These are phyloP conservation scores for Saksenaea vasiformis DNA, from an alignment of 371 early-diverging fungal genomes.

Conservation along the genomic window DNA sequence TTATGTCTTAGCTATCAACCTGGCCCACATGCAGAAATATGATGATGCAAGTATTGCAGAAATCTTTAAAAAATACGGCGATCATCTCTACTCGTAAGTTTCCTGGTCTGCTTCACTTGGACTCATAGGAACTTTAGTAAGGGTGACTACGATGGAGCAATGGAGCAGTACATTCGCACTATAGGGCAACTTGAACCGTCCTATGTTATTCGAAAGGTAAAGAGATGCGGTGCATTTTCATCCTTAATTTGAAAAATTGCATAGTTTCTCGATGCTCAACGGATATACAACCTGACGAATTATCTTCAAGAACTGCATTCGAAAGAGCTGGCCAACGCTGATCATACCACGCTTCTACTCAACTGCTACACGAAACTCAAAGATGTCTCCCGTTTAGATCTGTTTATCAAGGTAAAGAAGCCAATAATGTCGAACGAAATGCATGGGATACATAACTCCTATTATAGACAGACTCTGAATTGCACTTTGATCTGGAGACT, in stretches of 20 bases:
- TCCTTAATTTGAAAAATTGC: background rate
- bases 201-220: conserved; percentile 91
- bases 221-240: background rate
- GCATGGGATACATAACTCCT: background rate
- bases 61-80: conserved; percentile 91
- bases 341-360: conserved; percentile 93
- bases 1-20: conserved; percentile 83
- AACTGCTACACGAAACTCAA: conserved; percentile 96
- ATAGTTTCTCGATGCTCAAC: conserved; percentile 89
- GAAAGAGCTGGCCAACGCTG: conserved; percentile 81
- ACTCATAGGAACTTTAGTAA: conserved; percentile 43
- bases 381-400: conserved; percentile 78
- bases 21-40: conserved; percentile 76
- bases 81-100: conserved; percentile 74
- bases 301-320: conserved; percentile 91
- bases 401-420: conserved; percentile 75
- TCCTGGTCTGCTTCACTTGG: background rate
- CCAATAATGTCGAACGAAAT: background rate
- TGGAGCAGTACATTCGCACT: conserved; percentile 89
- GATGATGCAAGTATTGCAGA: conserved; percentile 79
- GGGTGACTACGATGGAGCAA: conserved; percentile 89
- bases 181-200: conserved; percentile 94
- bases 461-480: conserved; percentile 61
- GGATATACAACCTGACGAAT: conserved; percentile 84
- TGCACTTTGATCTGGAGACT: conserved; percentile 89